Evolutionary conservation across 2,329 filamentous ascomycete genomes (phyloP).

Genomic region (Graphiopsis chlorocephala): DNA sequence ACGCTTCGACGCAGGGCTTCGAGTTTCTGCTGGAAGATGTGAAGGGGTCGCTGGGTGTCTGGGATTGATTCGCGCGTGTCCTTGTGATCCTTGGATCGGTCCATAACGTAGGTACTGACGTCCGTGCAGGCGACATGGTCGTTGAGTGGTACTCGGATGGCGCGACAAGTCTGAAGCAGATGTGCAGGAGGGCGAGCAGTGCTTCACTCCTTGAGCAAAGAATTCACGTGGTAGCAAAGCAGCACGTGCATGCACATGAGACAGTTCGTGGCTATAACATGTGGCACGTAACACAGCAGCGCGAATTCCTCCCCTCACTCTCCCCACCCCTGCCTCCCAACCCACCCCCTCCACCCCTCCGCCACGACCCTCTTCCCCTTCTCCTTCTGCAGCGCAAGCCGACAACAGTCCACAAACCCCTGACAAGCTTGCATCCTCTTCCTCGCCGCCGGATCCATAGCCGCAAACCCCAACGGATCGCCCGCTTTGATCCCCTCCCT

Average conservation of each 20-base stretch:
- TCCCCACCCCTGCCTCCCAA: slow-evolving; percentile 27
- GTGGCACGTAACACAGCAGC: too few species aligned
- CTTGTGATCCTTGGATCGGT: neutral
- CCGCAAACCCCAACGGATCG: slow-evolving; percentile 40
- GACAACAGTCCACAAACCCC: slow-evolving; percentile 38
- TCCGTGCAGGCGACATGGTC: neutral
- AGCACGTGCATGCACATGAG: too few species aligned
- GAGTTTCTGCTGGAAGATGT: neutral
- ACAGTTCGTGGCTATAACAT: too few species aligned
- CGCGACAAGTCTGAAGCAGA: neutral
- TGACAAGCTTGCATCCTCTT: slow-evolving; percentile 34
- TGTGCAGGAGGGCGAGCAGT: neutral
- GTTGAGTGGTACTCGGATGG: neutral
- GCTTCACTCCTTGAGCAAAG: neutral
- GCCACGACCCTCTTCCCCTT: slow-evolving; percentile 29
- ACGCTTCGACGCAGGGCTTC: too few species aligned
- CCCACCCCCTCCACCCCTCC: slow-evolving; percentile 32
- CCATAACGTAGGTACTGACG: neutral
- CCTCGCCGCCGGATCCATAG: slow-evolving; percentile 35
- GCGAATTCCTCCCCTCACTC: neutral
- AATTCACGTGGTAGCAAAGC: neutral
- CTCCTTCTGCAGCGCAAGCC: slow-evolving; percentile 38
- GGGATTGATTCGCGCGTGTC: neutral
- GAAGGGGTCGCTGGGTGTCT: neutral
- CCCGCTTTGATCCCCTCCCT: slow-evolving; percentile 46